Evolutionary conservation across 2,329 filamentous ascomycete species (phyloP), one percentile per base, ranked within the genome.

Genomic region (Exophiala alcalophila): DNA sequence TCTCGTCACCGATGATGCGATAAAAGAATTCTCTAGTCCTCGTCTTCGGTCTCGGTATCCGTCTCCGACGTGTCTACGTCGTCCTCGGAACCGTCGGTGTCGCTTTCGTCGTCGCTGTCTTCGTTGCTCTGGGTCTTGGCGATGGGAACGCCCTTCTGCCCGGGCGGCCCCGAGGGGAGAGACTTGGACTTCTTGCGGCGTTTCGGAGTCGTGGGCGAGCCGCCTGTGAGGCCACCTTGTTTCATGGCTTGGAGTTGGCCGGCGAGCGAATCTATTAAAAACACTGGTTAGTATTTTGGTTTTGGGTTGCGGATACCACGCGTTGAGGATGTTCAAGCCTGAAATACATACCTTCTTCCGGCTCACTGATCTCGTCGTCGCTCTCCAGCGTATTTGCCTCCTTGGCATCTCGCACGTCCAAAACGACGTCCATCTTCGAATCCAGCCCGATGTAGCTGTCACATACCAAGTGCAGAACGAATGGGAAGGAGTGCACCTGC

Each of bases 391-490:
- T 78, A 14, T 79, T 83, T 4, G 87, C 90, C 69, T 91, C 92
- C 65, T 80, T 85, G 23, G 86, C 83, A 58, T 97, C 90, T 59
- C 95, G 89, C 6, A 98, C 88, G 19, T 84, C 78, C 39, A 98
- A 75, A 2, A 86, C 89, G 19, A 95, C 87, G 60, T 96, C 88
- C 74, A 87, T 80, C 74, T 89, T 92, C 35, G 84, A 85, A 63
- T 98, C 94, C 55, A 96, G 88, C 31, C 92, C 92, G 31, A 98
- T 75, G 59, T 98, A 98, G 61, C 86, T 90, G 67, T 98, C 92
- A 61, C 90, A 96, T 40, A 97, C 75, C 51, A 96, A 73, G 65
- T 97, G 84, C 81, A 97, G 86, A 49, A 89, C 84, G 62, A 98
- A 98, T 1, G 86, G 90, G 69, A 95, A 98, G 64, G 90, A 84